Conservation (phyloP, 1,284 basidiomycete species). For the Wallemia ichthyophaga region DNA sequence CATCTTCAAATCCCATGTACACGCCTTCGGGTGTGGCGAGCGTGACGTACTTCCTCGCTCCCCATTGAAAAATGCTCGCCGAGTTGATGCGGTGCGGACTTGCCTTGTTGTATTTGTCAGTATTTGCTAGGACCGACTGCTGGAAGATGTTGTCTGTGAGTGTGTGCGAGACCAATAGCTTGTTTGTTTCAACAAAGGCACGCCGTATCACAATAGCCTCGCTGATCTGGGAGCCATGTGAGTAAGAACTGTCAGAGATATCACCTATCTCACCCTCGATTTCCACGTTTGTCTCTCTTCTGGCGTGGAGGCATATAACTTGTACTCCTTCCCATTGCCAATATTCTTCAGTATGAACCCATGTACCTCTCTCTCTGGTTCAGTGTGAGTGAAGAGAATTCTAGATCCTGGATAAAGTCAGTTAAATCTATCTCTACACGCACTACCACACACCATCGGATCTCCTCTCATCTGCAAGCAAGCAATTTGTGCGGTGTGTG, state of each 20-base stretch:
- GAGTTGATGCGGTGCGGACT: not conserved
- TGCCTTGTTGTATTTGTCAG: not conserved
- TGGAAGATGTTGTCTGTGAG: not conserved
- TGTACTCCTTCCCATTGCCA: not conserved
- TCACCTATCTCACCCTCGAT: not conserved
- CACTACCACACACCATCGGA: not conserved
- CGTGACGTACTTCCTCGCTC: not conserved
- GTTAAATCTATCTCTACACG: not conserved
- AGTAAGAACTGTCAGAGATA: not conserved
- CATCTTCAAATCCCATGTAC: not conserved
- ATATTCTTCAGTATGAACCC: not conserved
- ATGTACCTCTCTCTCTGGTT: not conserved
- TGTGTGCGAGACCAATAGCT: not conserved
- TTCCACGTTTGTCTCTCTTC: not conserved
- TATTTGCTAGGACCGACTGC: not conserved
- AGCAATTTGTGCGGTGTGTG: not conserved
- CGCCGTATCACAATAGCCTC: not conserved
- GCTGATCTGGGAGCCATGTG: not conserved
- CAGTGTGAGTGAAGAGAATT: not conserved
- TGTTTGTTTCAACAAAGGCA: not conserved
- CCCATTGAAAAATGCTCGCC: not conserved
- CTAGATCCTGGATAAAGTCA: not conserved
- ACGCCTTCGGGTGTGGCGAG: not conserved
- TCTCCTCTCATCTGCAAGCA: not conserved
- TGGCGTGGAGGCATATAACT: not conserved